Evolutionary conservation across 371 early-diverging fungal species (phyloP).

Genomic region (Fennellomyces sp.): DNA sequence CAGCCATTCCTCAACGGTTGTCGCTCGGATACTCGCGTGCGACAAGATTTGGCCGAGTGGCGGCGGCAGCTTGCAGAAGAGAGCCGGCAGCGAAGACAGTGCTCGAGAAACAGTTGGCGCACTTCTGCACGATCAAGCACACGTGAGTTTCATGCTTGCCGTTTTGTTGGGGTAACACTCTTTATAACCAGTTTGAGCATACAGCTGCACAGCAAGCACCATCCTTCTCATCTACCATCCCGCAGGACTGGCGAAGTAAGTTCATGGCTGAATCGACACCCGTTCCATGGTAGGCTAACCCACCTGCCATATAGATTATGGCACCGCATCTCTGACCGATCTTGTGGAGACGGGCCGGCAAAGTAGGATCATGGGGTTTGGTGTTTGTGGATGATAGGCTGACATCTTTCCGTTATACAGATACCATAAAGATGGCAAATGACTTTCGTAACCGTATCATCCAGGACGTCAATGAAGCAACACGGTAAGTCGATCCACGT

Average conservation of each 20-base stretch:
- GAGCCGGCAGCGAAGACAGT: neutral
- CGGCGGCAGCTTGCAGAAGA: conserved; percentile 18
- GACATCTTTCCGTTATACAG: too few relatives aligned
- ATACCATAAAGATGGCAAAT: too few relatives aligned
- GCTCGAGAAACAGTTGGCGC: neutral
- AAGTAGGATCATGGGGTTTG: too few relatives aligned
- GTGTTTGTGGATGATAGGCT: neutral
- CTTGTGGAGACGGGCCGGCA: too few relatives aligned
- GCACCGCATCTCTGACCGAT: too few relatives aligned
- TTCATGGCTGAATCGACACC: neutral
- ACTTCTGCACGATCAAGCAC: neutral
- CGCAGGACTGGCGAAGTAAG: conserved; percentile 12
- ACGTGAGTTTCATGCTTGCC: conserved; percentile 1
- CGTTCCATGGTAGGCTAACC: conserved; percentile 2
- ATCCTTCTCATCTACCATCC: neutral
- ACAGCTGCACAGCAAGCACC: too few relatives aligned
- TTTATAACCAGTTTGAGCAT: neutral
- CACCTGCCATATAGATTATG: neutral
- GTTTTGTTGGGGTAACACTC: neutral
- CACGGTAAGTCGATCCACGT: neutral
- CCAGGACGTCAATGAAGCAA: too few relatives aligned
- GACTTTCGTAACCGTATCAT: too few relatives aligned
- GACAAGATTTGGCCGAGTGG: conserved; percentile 23
- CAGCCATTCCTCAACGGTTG: conserved; percentile 11
- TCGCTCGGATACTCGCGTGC: neutral